Percentiles rank a stretch among this genome's conserved stretches.
Conservation (phyloP, 495 filamentous ascomycete genomes). For the Trichoderma virens region DNA sequence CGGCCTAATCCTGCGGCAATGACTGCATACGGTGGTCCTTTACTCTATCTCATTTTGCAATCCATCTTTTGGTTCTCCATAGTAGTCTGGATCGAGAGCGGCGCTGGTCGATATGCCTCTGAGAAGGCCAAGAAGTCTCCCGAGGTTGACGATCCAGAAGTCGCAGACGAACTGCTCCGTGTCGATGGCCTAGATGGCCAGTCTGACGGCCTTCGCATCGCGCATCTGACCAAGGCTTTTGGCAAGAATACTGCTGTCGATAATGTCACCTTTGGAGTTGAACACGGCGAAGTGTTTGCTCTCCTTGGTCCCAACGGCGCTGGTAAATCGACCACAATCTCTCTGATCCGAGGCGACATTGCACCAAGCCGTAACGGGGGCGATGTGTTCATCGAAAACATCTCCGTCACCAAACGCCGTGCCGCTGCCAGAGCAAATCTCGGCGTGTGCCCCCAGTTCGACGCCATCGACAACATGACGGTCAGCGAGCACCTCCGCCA, state of each 20-base stretch:
- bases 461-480: constrained; percentile 51
- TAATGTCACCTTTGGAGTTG: constrained; percentile 59
- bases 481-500: constrained; percentile 54
- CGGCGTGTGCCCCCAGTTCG: constrained; percentile 61
- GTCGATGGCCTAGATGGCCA: neutral
- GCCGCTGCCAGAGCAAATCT: constrained; percentile 51
- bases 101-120: neutral
- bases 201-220: constrained; percentile 50
- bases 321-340: constrained; percentile 68
- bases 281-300: constrained; percentile 59
- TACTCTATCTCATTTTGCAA: constrained; percentile 62
- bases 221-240: constrained; percentile 57
- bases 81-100: constrained; percentile 43
- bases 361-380: constrained; percentile 40
- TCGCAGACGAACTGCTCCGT: neutral
- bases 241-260: constrained; percentile 52
- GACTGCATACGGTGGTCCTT: constrained; percentile 61
- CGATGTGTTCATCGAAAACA: constrained; percentile 35
- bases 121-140: neutral
- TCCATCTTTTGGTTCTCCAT: constrained; percentile 51
- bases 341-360: constrained; percentile 64
- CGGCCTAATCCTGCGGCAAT: constrained; percentile 56
- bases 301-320: constrained; percentile 66
- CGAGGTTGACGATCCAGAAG: neutral
- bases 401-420: constrained; percentile 30